phyloP scores from a whole-genome alignment of 148 eudicot genomes.

The Bassia scoparia region DNA sequence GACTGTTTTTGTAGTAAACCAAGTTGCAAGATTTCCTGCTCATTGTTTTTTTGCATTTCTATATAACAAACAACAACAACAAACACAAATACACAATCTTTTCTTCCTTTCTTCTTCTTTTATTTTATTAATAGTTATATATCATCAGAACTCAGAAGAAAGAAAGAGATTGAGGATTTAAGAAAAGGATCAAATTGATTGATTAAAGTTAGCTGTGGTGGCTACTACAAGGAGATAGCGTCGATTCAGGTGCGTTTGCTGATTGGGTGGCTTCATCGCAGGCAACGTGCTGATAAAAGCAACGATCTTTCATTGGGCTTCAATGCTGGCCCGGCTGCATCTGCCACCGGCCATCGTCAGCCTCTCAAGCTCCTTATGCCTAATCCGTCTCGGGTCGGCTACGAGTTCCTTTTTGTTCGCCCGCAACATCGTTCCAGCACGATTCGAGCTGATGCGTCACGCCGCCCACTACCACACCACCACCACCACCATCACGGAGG shows the following conservation, averaged over 20 bases:
- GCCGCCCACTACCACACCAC: constrained; percentile 22
- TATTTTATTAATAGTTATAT: too few species aligned
- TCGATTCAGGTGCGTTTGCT: constrained; percentile 32
- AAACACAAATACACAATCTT: too few species aligned
- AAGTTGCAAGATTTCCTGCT: too few species aligned
- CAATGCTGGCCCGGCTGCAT: background rate
- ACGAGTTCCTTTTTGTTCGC: constrained; percentile 55
- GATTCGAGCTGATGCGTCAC: constrained; percentile 2
- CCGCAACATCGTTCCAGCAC: constrained; percentile 46
- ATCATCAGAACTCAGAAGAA: too few species aligned
- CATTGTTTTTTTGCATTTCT: too few species aligned
- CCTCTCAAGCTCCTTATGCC: constrained; percentile 39
- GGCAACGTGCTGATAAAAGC: constrained; percentile 4
- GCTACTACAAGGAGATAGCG: constrained; percentile 32
- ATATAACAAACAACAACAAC: too few species aligned
- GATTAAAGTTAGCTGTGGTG: constrained; percentile 16
- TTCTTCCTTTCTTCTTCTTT: too few species aligned
- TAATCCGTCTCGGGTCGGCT: constrained; percentile 30
- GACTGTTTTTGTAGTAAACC: background rate
- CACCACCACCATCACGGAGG: constrained; percentile 13
- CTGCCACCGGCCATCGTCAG: constrained; percentile 12
- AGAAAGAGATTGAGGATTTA: too few species aligned
- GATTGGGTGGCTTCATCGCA: constrained; percentile 33
- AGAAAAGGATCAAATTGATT: too few species aligned
- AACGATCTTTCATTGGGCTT: constrained; percentile 30